A percentile compares a stretch with the other conserved stretches of the same genome.
These are phyloP conservation scores for Jasminum sambac DNA, from an alignment of 257 asterid species.

Conservation along the genomic window DNA sequence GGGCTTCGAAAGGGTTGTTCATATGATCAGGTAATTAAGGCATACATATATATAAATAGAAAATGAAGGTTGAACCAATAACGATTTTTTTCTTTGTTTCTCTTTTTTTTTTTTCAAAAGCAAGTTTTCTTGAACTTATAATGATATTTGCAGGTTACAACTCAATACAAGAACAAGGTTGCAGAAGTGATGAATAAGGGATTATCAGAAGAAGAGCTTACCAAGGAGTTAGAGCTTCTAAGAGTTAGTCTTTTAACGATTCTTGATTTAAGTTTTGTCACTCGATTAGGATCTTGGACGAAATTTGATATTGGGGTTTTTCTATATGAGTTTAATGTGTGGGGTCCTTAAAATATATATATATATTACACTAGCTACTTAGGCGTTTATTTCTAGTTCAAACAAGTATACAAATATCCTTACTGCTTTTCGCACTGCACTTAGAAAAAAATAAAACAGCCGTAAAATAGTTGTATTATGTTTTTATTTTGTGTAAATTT, in stretches of 20 bases:
- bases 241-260: constrained; percentile 34
- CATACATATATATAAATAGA: neutral
- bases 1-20: constrained; percentile 63
- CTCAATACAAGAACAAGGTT: constrained; percentile 54
- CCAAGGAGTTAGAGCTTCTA: constrained; percentile 51
- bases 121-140: too few relatives aligned
- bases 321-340: too few relatives aligned
- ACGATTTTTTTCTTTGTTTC: neutral
- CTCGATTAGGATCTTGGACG: neutral
- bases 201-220: constrained; percentile 47
- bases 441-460: too few relatives aligned
- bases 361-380: too few relatives aligned
- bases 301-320: too few relatives aligned
- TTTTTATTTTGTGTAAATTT: neutral
- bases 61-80: neutral
- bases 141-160: constrained; percentile 49
- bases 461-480: too few relatives aligned
- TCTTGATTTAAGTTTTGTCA: neutral
- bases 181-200: constrained; percentile 44
- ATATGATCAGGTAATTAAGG: constrained; percentile 50
- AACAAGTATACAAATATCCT: too few relatives aligned
- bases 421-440: too few relatives aligned
- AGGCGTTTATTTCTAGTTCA: too few relatives aligned
- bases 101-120: too few relatives aligned
- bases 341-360: too few relatives aligned